These are phyloP conservation scores for Chlorella sp. DNA, from an alignment of 139 green algal species.

Conservation along the genomic window DNA sequence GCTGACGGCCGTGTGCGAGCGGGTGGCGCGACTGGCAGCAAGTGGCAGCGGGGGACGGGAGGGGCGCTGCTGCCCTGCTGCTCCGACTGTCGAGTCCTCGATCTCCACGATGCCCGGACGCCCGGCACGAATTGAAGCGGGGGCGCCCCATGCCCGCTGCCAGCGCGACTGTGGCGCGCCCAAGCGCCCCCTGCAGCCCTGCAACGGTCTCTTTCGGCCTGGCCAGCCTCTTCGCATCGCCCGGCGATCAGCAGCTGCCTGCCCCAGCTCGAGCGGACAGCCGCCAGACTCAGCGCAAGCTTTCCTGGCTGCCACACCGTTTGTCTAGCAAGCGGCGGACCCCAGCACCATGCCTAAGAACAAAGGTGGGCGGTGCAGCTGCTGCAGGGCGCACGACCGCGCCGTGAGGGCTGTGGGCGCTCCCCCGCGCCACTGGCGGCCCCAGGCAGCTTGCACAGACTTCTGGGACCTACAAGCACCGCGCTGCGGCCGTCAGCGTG, in stretches of 20 bases:
- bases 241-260: background rate
- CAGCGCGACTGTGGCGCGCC: too few relatives aligned
- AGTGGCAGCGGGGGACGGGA: background rate
- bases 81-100: too few relatives aligned
- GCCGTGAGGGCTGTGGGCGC: background rate
- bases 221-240: background rate
- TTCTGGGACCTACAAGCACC: too few relatives aligned
- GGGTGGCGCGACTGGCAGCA: background rate
- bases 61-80: background rate
- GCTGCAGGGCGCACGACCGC: background rate
- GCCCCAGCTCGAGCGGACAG: background rate
- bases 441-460: too few relatives aligned
- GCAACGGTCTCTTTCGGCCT: background rate
- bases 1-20: background rate
- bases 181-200: background rate
- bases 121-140: too few relatives aligned
- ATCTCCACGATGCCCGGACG: too few relatives aligned
- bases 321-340: too few relatives aligned
- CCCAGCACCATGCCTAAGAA: conserved; percentile 62
- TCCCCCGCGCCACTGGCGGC: too few relatives aligned
- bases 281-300: too few relatives aligned
- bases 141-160: too few relatives aligned
- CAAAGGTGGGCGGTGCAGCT: conserved; percentile 44
- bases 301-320: too few relatives aligned
- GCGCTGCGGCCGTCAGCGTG: background rate